Conservation (phyloP, 2,329 filamentous ascomycete genomes). For the Cercospora zeae-maydis region DNA sequence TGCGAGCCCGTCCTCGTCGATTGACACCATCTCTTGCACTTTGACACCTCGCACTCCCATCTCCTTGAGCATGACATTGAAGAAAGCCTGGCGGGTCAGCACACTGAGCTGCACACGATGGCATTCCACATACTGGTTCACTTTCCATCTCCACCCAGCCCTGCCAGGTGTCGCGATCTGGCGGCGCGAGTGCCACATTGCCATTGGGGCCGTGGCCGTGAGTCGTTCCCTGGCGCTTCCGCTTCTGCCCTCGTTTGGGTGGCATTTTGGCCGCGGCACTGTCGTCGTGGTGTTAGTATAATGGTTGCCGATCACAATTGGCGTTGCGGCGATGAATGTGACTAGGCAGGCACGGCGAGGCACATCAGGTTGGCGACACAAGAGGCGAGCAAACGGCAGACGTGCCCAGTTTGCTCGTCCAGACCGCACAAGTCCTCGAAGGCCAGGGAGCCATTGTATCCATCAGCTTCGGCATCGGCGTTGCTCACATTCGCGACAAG, state of each 20-base stretch:
- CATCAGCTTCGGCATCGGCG: neutral
- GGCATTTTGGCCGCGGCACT: slow-evolving; percentile 19
- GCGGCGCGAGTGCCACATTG: slow-evolving; percentile 20
- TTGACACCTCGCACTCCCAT: slow-evolving; percentile 71
- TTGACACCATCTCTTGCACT: slow-evolving; percentile 69
- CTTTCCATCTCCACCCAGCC: slow-evolving; percentile 85
- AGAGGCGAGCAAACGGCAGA: slow-evolving; percentile 13
- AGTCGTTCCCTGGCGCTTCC: slow-evolving; percentile 16
- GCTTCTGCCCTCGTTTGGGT: slow-evolving; percentile 25
- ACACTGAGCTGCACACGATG: neutral
- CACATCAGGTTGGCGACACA: slow-evolving; percentile 11
- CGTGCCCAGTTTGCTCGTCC: slow-evolving; percentile 2
- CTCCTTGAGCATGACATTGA: slow-evolving; percentile 77
- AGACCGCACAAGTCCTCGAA: neutral
- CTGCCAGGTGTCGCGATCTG: slow-evolving; percentile 60
- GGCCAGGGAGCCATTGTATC: neutral
- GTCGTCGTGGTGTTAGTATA: neutral
- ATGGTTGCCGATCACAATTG: neutral
- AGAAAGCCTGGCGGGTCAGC: slow-evolving; percentile 61
- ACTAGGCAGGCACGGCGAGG: neutral
- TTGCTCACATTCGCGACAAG: neutral
- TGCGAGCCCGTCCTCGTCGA: slow-evolving; percentile 65
- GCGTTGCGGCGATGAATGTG: slow-evolving; percentile 30
- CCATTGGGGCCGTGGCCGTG: slow-evolving; percentile 41
- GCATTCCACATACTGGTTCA: slow-evolving; percentile 63